Base-by-base conservation (phyloP, 805 yeast genomes). In the Lipomyces mesembrius region DNA sequence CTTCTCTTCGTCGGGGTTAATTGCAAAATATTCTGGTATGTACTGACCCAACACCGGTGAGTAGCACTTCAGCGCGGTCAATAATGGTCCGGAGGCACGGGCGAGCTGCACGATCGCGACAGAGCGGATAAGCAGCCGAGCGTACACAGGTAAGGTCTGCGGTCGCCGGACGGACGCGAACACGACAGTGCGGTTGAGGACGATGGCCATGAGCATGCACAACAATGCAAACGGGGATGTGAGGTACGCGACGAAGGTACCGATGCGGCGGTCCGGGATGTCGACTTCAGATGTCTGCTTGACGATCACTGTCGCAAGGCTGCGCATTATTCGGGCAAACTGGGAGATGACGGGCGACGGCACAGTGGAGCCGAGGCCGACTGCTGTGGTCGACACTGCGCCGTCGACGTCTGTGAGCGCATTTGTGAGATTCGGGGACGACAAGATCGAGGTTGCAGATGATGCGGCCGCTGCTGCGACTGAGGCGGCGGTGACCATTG, bases 181-280 rank as follows among this genome's bases (percentile, higher is more conserved):
- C 2, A 85, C 83, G 25, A 82, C 79, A 3, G 88, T 83, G 69
- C 91, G 77, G 75, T 88, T 87, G 67, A 87, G 77, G 2, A 86
- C 71, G 3, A 87, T 77, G 0, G 88, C 90, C 69, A 87, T 84
- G 8, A 83, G 73, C 82, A 87, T 84, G 75, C 89, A 86, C 32
- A 74, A 66, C 46, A 75, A 52, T 9, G 78, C 77, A 67, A 73
- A 76, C 29, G 76, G 76, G 14, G 77, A 74, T 22, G 73, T 67
- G 60, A 75, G 66, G 61, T 74, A 74, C 22, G 71, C 59, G 20
- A 68, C 70, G 34, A 68, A 66, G n/a, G 64, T 66, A 56, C 70
- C 66, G 49, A 67, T 49, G 12, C 66, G 57, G 51, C 71, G 66
- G 59, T 67, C 71, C 25, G 71, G 70, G 9, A 68, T 66, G 22